A percentile compares a stretch with the other conserved stretches of the same genome.
Evolutionary conservation across 2,329 filamentous ascomycete species (phyloP).

Genomic region (Didymella keratinophila): DNA sequence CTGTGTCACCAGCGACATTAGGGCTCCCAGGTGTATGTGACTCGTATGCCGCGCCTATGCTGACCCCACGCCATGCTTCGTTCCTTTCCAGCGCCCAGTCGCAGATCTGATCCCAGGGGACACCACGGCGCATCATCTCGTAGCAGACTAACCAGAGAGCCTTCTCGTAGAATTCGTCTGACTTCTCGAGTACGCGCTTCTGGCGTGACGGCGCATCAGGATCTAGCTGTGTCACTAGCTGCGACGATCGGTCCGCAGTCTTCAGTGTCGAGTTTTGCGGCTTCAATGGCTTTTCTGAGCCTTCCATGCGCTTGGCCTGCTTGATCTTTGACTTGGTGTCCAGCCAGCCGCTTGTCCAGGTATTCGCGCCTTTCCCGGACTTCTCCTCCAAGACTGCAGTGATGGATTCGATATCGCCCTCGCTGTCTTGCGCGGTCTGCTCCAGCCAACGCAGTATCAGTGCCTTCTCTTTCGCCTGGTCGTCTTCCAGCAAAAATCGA

Average conservation of each 20-base stretch:
- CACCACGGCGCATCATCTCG: constrained; percentile 88
- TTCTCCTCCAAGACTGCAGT: constrained; percentile 75
- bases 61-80: constrained; percentile 88
- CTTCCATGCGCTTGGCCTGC: constrained; percentile 79
- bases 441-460: constrained; percentile 88
- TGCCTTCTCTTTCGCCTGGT: constrained; percentile 77
- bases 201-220: constrained; percentile 89
- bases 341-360: constrained; percentile 89
- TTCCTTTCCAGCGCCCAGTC: constrained; percentile 88
- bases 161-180: constrained; percentile 88
- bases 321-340: constrained; percentile 92
- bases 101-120: constrained; percentile 73
- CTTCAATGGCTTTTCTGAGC: constrained; percentile 37
- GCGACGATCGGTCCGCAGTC: constrained; percentile 59
- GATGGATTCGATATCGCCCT: constrained; percentile 76
- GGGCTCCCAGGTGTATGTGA: constrained; percentile 51
- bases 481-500: constrained; percentile 76
- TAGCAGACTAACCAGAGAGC: constrained; percentile 95
- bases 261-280: constrained; percentile 57
- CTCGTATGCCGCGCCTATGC: constrained; percentile 74
- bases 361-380: constrained; percentile 68
- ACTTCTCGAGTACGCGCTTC: constrained; percentile 74
- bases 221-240: constrained; percentile 85
- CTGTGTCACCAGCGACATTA: constrained; percentile 49
- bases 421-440: constrained; percentile 71